These are phyloP conservation scores for Arctium minus DNA, from an alignment of 129 eudicot genomes.

Conservation along the genomic window DNA sequence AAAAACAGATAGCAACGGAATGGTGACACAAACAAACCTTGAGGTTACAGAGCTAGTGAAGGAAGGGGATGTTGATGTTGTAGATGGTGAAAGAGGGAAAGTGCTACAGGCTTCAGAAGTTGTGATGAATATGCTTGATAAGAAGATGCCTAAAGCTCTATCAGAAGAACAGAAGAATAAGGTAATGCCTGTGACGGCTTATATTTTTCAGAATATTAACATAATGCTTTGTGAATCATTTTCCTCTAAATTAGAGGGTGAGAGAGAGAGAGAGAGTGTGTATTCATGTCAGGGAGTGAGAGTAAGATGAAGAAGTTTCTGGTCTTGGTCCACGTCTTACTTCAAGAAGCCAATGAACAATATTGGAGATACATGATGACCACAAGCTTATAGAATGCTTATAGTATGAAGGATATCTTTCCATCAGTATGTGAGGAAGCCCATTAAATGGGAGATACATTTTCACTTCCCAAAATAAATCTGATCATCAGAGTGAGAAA, in stretches of 20 bases:
- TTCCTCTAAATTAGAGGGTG: neutral
- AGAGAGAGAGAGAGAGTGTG: neutral
- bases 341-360: neutral
- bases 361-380: neutral
- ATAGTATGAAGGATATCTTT: neutral
- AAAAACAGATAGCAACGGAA: conserved; percentile 15
- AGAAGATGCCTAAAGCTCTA: conserved; percentile 66
- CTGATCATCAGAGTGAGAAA: neutral
- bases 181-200: conserved; percentile 37
- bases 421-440: neutral
- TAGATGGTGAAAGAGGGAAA: conserved; percentile 60
- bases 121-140: conserved; percentile 87
- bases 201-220: neutral
- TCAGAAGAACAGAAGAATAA: conserved; percentile 70
- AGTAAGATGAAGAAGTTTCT: neutral
- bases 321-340: neutral
- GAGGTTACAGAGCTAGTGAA: conserved; percentile 31
- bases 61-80: conserved; percentile 31
- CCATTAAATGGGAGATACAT: neutral
- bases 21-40: conserved; percentile 22
- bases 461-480: neutral
- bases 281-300: neutral
- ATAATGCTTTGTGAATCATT: neutral
- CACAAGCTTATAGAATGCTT: neutral
- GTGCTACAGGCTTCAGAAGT: conserved; percentile 69